Evolutionary conservation across 225 moss, liverwort and hornwort genomes (phyloP).

Genomic region (Polytrichum commune): DNA sequence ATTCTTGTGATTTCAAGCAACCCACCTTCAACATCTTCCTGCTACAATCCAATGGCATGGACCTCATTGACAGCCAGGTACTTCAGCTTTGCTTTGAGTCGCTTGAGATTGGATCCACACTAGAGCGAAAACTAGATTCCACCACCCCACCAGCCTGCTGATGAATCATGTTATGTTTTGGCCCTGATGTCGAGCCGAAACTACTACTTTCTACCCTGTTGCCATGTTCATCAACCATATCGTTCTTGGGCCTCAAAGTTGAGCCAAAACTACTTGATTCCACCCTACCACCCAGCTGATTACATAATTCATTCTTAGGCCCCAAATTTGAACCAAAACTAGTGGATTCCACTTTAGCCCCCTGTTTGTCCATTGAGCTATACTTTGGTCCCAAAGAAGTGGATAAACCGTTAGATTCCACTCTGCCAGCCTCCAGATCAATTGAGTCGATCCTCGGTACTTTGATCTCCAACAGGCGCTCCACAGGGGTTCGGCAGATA

Average conservation of each 20-base stretch:
- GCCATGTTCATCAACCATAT: constrained; percentile 16
- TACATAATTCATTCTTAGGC: constrained; percentile 22
- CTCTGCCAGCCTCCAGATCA: constrained; percentile 20
- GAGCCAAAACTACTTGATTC: constrained; percentile 32
- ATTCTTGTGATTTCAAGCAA: too few species aligned
- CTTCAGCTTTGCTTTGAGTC: constrained; percentile 4
- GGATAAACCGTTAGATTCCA: constrained; percentile 19
- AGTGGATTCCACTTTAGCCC: constrained; percentile 35
- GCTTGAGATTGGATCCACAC: not conserved
- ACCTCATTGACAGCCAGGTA: not conserved
- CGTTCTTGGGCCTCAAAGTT: constrained; percentile 42
- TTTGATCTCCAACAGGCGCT: constrained; percentile 83
- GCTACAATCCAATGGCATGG: too few species aligned
- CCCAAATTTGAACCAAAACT: constrained; percentile 21
- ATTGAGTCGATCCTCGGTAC: constrained; percentile 26
- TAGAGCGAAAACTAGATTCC: constrained; percentile 35
- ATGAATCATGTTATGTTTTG: constrained; percentile 30
- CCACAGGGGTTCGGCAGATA: constrained; percentile 90
- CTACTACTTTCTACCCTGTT: constrained; percentile 37
- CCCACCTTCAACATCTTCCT: too few species aligned
- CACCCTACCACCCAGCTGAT: constrained; percentile 18
- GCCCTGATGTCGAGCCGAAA: constrained; percentile 49
- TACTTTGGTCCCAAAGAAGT: constrained; percentile 45
- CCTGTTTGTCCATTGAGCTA: constrained; percentile 19
- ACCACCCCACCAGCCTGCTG: constrained; percentile 27